phyloP scores from a whole-genome alignment of 768 basidiomycete genomes.

The Rhodocollybia butyracea region DNA sequence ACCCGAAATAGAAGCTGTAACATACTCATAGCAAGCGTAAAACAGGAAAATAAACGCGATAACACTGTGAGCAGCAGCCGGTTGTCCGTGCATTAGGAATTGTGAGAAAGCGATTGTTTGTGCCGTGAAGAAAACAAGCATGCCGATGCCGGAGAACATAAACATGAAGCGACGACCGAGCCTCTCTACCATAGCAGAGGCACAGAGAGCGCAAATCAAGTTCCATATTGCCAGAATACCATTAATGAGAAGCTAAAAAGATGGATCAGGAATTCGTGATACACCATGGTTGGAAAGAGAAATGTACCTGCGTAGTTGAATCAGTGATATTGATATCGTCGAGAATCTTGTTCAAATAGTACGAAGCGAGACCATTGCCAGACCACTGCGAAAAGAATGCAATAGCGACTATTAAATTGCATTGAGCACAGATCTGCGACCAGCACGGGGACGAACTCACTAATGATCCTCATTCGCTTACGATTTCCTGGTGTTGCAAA shows the following conservation, averaged over 20 bases:
- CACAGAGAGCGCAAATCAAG: slow-evolving; percentile 44
- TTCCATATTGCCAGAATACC: slow-evolving; percentile 62
- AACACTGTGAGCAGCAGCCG: slow-evolving; percentile 41
- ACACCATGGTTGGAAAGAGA: slow-evolving; percentile 6
- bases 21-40: slow-evolving; percentile 47
- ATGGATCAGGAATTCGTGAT: background rate
- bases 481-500: slow-evolving; percentile 53
- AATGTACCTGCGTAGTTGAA: slow-evolving; percentile 20
- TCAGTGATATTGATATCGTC: slow-evolving; percentile 33
- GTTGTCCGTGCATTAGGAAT: slow-evolving; percentile 27
- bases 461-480: slow-evolving; percentile 50
- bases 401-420: too few species aligned
- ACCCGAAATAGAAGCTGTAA: background rate
- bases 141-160: slow-evolving; percentile 34
- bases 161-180: slow-evolving; percentile 52
- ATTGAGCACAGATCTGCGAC: too few species aligned
- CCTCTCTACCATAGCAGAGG: slow-evolving; percentile 49
- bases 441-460: too few species aligned
- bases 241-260: slow-evolving; percentile 54
- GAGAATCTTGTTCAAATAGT: slow-evolving; percentile 32
- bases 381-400: slow-evolving; percentile 62
- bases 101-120: slow-evolving; percentile 45
- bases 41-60: slow-evolving; percentile 60
- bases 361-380: slow-evolving; percentile 56
- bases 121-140: slow-evolving; percentile 43